A percentile compares a stretch with the other conserved stretches of the same genome.
These are phyloP conservation scores for Sphaerosporella brunnea DNA, from an alignment of 495 filamentous ascomycete genomes.

Conservation along the genomic window DNA sequence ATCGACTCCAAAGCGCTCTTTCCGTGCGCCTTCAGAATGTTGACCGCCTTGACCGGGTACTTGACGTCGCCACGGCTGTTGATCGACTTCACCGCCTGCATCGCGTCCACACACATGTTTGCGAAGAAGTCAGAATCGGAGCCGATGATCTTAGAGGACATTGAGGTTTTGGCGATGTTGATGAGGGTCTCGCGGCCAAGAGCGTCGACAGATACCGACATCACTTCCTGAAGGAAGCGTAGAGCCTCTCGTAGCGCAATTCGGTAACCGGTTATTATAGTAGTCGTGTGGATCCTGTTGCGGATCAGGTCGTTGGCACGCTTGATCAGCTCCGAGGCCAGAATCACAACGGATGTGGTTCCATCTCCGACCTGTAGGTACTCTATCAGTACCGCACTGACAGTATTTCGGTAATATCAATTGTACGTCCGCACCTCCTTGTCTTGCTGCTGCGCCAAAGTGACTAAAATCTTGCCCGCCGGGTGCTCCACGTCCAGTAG, in stretches of 20 bases:
- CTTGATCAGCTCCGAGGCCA: conserved; percentile 86
- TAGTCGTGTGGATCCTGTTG: conserved; percentile 98
- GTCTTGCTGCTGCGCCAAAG: conserved; percentile 95
- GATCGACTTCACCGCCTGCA: conserved; percentile 80
- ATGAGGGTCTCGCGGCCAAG: conserved; percentile 76
- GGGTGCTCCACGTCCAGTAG: conserved; percentile 94
- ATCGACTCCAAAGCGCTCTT: conserved; percentile 79
- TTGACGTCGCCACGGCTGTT: conserved; percentile 82
- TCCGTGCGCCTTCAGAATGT: conserved; percentile 94
- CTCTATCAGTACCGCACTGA: not conserved
- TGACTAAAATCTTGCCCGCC: conserved; percentile 94
- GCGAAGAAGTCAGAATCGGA: conserved; percentile 92
- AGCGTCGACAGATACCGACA: conserved; percentile 82
- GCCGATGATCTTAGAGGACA: conserved; percentile 98
- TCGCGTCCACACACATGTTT: conserved; percentile 91
- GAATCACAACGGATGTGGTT: conserved; percentile 92
- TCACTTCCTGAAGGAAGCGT: conserved; percentile 96
- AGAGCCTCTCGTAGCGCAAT: conserved; percentile 90
- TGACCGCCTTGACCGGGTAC: conserved; percentile 98
- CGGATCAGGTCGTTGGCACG: conserved; percentile 96
- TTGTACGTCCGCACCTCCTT: conserved; percentile 60
- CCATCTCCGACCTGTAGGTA: conserved; percentile 64
- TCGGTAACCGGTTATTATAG: conserved; percentile 95
- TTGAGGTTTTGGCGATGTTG: conserved; percentile 95
- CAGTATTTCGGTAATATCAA: too few relatives aligned